Base-by-base conservation (phyloP, 306 rosid genomes). In the Quercus variabilis region DNA sequence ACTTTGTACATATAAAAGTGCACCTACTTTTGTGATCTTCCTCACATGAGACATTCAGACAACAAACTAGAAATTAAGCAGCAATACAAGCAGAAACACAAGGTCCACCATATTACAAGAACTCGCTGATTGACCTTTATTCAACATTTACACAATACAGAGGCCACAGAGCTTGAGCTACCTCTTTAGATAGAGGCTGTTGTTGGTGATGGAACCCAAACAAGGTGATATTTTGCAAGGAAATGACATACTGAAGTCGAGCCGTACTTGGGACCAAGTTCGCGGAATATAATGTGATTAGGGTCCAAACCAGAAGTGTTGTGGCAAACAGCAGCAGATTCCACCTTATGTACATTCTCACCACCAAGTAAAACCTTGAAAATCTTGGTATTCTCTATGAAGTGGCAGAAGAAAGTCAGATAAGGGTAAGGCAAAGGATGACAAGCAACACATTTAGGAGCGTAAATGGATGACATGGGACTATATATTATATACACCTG, bases 361-460 rank as follows among this genome's bases (percentile, higher is more conserved):
- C 85, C 87, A 25, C 79, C 74, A 4, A 87, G 71, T 31, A 52
- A 13, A n/a, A 86, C 92, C 23, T 23, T 23, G 23, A 87, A 91
- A 76, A 89, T 82, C 81, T 81, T 87, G 46, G 72, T 89, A 46
- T 85, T 81, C 60, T 81, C 57, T 72, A 85, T 81, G 79, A 74
- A 76, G 75, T 91, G 96, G 81, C 93, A 91, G 46, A 75, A 91
- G 87, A 81, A 79, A 79, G 86, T 79, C 0, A 83, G 84, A 74
- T 86, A 89, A 13, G 92, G 89, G 71, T 89, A 89, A 5, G 83
- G 79, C 8, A 84, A 25, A 1, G 89, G 91, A 31, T 91, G 93
- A 25, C 96, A 91, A 5, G 83, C 82, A 13, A 84, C 87, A 91
- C 91, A 84, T 71, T 89, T 86, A 49, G 93, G 88, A 73, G 90